phyloP scores from a whole-genome alignment of 2,329 filamentous ascomycete species.

The Aspergillus ochraceus region DNA sequence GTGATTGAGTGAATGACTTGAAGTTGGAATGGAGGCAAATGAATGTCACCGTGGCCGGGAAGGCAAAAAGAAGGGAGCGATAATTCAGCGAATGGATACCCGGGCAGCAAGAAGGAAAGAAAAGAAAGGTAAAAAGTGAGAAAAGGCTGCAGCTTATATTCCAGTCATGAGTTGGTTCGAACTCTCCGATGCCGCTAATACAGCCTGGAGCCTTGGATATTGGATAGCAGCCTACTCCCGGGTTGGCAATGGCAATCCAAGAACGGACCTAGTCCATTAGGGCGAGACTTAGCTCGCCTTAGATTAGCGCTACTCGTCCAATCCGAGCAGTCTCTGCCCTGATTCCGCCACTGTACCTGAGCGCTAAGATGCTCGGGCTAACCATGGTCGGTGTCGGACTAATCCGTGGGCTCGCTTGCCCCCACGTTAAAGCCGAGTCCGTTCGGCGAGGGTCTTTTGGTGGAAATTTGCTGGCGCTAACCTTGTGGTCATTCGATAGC shows the following conservation, averaged over 20 bases:
- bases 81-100: not conserved
- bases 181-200: not conserved
- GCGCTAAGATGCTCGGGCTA: not conserved
- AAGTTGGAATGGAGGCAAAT: slow-evolving; percentile 1
- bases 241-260: not conserved
- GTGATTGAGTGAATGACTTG: slow-evolving; percentile 3
- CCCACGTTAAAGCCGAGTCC: not conserved
- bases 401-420: not conserved
- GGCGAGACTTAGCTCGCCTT: not conserved
- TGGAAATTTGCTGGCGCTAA: not conserved
- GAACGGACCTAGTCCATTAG: not conserved
- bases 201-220: not conserved
- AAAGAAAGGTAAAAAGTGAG: not conserved
- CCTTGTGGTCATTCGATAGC: not conserved
- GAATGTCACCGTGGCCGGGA: not conserved
- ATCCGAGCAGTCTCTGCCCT: not conserved
- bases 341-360: not conserved
- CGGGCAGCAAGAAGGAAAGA: not conserved
- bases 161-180: not conserved
- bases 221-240: not conserved
- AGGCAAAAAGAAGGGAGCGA: not conserved
- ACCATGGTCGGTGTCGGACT: not conserved
- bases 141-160: not conserved
- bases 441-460: not conserved
- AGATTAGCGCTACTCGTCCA: not conserved